A percentile compares a stretch with the other conserved stretches of the same genome.
phyloP scores from a whole-genome alignment of 768 basidiomycete species.

The Mycena galopus region DNA sequence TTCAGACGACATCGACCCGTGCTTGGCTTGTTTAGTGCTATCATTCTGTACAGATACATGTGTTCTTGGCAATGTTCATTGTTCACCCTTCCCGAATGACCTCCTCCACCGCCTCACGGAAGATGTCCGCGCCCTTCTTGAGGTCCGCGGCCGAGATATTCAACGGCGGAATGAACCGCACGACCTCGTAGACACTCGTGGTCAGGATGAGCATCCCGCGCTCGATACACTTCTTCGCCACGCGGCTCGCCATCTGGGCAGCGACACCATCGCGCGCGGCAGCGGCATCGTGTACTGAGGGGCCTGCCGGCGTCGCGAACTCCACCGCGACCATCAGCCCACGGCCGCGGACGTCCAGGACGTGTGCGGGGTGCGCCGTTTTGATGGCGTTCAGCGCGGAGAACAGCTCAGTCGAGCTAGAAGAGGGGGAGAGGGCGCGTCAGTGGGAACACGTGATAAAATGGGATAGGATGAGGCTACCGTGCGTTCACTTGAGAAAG shows the following conservation, averaged over 20 bases:
- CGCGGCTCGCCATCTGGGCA: slow-evolving; percentile 71
- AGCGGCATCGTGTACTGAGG: slow-evolving; percentile 62
- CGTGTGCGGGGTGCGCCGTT: slow-evolving; percentile 66
- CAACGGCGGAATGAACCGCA: slow-evolving; percentile 94
- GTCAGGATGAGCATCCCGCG: slow-evolving; percentile 90
- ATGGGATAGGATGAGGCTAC: slow-evolving; percentile 46
- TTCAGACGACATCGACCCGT: too few relatives aligned
- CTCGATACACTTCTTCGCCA: slow-evolving; percentile 86
- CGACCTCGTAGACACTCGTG: slow-evolving; percentile 88
- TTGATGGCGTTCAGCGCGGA: slow-evolving; percentile 67
- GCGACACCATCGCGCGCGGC: slow-evolving; percentile 43
- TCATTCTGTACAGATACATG: background rate
- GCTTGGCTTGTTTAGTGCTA: too few relatives aligned
- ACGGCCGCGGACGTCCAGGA: slow-evolving; percentile 89
- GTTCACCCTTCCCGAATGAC: slow-evolving; percentile 65
- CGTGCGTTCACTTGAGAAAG: slow-evolving; percentile 83
- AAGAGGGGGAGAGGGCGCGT: background rate
- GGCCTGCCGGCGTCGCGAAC: slow-evolving; percentile 72
- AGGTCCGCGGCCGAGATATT: slow-evolving; percentile 85
- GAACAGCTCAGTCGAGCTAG: slow-evolving; percentile 82
- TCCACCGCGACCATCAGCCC: slow-evolving; percentile 93
- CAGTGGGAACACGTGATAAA: background rate
- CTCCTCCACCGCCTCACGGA: slow-evolving; percentile 78
- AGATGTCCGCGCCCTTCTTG: slow-evolving; percentile 74
- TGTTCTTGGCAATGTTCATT: background rate